phyloP scores from a whole-genome alignment of 2,329 filamentous ascomycete genomes.

The Nothophaeocryptopus gaeumannii region DNA sequence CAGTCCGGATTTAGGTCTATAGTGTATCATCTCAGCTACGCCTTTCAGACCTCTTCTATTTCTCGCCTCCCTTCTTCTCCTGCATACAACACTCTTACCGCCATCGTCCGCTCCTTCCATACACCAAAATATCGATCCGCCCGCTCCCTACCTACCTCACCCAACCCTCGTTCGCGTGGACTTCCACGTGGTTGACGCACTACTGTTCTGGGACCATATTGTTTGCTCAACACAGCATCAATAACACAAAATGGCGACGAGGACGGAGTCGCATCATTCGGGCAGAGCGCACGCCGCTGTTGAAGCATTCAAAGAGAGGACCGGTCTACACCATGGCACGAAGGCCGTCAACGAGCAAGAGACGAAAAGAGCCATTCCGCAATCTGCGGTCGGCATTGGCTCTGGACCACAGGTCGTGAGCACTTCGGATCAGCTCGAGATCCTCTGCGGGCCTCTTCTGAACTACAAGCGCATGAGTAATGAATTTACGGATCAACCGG shows the following conservation, averaged over 20 bases:
- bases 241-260: not conserved
- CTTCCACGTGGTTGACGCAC: too few species aligned
- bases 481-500: conserved; percentile 41
- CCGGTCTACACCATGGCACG: conserved; percentile 12
- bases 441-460: conserved; percentile 69
- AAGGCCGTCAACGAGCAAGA: conserved; percentile 7
- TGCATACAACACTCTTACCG: not conserved
- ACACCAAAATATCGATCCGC: not conserved
- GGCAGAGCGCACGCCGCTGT: conserved; percentile 11
- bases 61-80: not conserved
- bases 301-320: conserved; percentile 11
- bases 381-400: conserved; percentile 38
- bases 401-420: conserved; percentile 43
- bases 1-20: too few species aligned
- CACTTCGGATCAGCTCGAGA: conserved; percentile 48
- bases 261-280: not conserved
- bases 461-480: conserved; percentile 75
- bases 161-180: too few species aligned
- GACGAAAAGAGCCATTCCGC: conserved; percentile 16
- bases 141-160: too few species aligned
- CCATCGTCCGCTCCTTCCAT: not conserved
- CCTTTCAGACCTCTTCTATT: not conserved
- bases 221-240: conserved; percentile 1
- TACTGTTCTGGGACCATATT: too few species aligned
- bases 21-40: too few species aligned